phyloP scores from a whole-genome alignment of 2,329 filamentous ascomycete species.

The Emergomyces pasteurianus region DNA sequence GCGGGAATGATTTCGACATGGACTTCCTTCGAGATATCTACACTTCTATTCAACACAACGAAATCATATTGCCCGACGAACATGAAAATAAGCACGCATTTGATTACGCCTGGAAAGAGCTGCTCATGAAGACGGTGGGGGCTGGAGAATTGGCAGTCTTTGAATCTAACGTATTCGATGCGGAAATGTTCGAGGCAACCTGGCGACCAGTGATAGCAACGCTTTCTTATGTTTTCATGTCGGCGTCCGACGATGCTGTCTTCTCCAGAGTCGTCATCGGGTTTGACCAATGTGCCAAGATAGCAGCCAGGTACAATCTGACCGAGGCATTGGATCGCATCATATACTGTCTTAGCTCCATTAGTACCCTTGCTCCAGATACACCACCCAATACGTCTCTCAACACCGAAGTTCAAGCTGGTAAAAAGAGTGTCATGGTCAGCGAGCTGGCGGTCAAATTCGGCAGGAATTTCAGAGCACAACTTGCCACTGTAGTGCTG shows the following conservation, averaged over 20 bases:
- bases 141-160: slow-evolving; percentile 65
- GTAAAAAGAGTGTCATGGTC: slow-evolving; percentile 92
- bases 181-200: slow-evolving; percentile 92
- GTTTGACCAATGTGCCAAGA: slow-evolving; percentile 90
- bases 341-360: slow-evolving; percentile 76
- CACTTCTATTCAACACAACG: slow-evolving; percentile 79
- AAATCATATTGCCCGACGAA: slow-evolving; percentile 94
- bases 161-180: slow-evolving; percentile 88
- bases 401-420: slow-evolving; percentile 91
- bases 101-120: slow-evolving; percentile 93
- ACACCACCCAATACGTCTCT: slow-evolving; percentile 68
- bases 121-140: slow-evolving; percentile 71
- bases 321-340: slow-evolving; percentile 87
- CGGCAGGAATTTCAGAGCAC: slow-evolving; percentile 83
- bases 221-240: slow-evolving; percentile 97
- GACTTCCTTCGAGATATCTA: slow-evolving; percentile 81
- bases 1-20: slow-evolving; percentile 66
- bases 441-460: slow-evolving; percentile 95
- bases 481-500: slow-evolving; percentile 86
- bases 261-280: slow-evolving; percentile 88
- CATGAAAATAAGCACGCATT: slow-evolving; percentile 95
- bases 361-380: slow-evolving; percentile 74
- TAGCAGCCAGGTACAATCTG: slow-evolving; percentile 72
- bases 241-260: slow-evolving; percentile 89
- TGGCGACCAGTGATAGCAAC: slow-evolving; percentile 95